Evolutionary conservation across 306 rosid genomes (phyloP).

Genomic region (Vigna radiata): DNA sequence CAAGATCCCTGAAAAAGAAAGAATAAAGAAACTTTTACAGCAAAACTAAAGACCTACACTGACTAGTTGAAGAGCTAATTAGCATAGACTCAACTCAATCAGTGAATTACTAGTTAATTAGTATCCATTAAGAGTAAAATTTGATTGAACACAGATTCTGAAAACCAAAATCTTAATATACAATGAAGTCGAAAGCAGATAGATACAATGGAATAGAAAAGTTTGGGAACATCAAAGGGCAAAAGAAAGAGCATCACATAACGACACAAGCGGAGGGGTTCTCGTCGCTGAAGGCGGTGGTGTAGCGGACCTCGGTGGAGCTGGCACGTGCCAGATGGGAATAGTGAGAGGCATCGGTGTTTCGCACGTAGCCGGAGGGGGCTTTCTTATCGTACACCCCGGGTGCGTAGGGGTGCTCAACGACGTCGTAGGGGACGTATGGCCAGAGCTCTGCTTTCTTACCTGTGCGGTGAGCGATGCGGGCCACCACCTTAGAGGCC

Average conservation of each 20-base stretch:
- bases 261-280: conserved; percentile 67
- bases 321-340: conserved; percentile 76
- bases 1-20: too few species aligned
- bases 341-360: conserved; percentile 42
- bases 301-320: conserved; percentile 68
- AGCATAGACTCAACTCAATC: too few species aligned
- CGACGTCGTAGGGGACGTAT: conserved; percentile 80
- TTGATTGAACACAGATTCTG: too few species aligned
- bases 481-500: conserved; percentile 64
- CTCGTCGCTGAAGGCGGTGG: conserved; percentile 83
- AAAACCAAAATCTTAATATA: neutral
- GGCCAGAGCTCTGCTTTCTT: conserved; percentile 95
- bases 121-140: too few species aligned
- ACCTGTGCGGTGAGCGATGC: conserved; percentile 84
- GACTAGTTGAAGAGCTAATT: too few species aligned
- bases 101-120: too few species aligned
- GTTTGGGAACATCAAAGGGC: neutral
- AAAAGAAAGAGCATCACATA: conserved; percentile 50
- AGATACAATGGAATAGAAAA: too few species aligned
- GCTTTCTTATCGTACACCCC: conserved; percentile 86
- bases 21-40: too few species aligned
- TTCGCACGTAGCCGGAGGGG: conserved; percentile 81
- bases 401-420: conserved; percentile 71
- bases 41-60: too few species aligned
- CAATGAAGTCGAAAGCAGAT: neutral